Evolutionary conservation across 2,329 filamentous ascomycete genomes (phyloP).

Genomic region (Calonectria crousiana): DNA sequence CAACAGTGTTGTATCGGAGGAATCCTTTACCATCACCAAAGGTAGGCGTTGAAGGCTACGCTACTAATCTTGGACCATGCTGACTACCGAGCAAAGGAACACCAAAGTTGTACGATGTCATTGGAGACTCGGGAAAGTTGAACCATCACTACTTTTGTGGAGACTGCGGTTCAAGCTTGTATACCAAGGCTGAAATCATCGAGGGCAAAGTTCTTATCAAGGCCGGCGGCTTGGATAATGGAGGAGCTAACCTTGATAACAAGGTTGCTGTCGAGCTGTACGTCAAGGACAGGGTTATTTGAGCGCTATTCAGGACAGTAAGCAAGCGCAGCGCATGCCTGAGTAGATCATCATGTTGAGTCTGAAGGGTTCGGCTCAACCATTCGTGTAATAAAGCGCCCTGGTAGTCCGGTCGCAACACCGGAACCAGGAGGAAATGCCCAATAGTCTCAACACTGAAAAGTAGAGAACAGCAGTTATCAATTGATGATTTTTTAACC

Average conservation of each 20-base stretch:
- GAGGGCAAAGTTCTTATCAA: slow-evolving; percentile 63
- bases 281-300: slow-evolving; percentile 60
- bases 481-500: not conserved
- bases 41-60: slow-evolving; percentile 45
- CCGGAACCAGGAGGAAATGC: not conserved
- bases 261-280: slow-evolving; percentile 66
- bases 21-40: slow-evolving; percentile 61
- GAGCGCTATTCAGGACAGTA: slow-evolving; percentile 55
- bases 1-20: slow-evolving; percentile 63
- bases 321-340: slow-evolving; percentile 53
- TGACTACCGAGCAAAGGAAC: slow-evolving; percentile 48
- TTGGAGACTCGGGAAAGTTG: slow-evolving; percentile 63
- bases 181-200: slow-evolving; percentile 66
- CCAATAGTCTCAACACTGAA: not conserved
- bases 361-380: not conserved
- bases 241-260: slow-evolving; percentile 55
- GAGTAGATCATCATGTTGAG: not conserved
- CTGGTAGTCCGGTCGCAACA: not conserved
- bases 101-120: slow-evolving; percentile 60
- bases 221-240: slow-evolving; percentile 63
- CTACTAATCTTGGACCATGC: rapidly evolving
- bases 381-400: not conserved
- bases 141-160: slow-evolving; percentile 69
- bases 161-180: slow-evolving; percentile 64
- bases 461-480: not conserved